Conservation (phyloP, 2,329 filamentous ascomycete species). For the Aspergillus arachidicola region DNA sequence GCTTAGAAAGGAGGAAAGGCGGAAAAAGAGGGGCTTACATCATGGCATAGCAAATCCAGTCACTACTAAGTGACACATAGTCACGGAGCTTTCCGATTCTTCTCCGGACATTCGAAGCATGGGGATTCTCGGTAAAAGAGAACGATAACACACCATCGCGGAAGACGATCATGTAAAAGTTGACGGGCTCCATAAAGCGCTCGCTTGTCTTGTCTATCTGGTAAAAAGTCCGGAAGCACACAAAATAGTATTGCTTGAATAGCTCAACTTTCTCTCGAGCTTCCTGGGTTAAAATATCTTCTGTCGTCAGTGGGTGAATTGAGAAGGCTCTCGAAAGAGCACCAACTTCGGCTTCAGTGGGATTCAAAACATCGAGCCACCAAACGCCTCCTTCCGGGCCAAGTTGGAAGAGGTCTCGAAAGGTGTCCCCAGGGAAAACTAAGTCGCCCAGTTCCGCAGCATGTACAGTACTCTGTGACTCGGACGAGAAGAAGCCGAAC, state of each 20-base stretch:
- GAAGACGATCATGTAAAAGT: conserved; percentile 96
- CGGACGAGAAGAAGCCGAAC: conserved; percentile 96
- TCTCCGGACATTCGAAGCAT: conserved; percentile 85
- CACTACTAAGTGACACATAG: conserved; percentile 89
- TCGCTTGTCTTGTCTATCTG: conserved; percentile 77
- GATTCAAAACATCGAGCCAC: conserved; percentile 95
- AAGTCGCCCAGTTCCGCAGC: conserved; percentile 85
- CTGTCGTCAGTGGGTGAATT: conserved; percentile 90
- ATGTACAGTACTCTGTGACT: conserved; percentile 90
- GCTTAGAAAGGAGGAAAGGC: not conserved
- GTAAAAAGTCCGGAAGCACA: conserved; percentile 93
- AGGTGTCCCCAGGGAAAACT: conserved; percentile 83
- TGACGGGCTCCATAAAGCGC: conserved; percentile 89
- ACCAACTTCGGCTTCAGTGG: conserved; percentile 83
- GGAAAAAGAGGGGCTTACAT: conserved; percentile 63
- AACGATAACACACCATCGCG: conserved; percentile 94
- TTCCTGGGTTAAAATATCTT: conserved; percentile 95
- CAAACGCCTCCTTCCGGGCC: conserved; percentile 80
- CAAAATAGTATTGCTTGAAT: conserved; percentile 97
- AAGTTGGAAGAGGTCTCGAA: conserved; percentile 81
- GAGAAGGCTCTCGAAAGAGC: conserved; percentile 92
- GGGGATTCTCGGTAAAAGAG: conserved; percentile 84
- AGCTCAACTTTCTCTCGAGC: conserved; percentile 97
- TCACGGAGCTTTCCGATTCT: conserved; percentile 92
- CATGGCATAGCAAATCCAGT: conserved; percentile 98